Percentiles rank a stretch among this genome's conserved stretches.
phyloP scores from a whole-genome alignment of 2,329 filamentous ascomycete species.

The Ceratocystis variospora region DNA sequence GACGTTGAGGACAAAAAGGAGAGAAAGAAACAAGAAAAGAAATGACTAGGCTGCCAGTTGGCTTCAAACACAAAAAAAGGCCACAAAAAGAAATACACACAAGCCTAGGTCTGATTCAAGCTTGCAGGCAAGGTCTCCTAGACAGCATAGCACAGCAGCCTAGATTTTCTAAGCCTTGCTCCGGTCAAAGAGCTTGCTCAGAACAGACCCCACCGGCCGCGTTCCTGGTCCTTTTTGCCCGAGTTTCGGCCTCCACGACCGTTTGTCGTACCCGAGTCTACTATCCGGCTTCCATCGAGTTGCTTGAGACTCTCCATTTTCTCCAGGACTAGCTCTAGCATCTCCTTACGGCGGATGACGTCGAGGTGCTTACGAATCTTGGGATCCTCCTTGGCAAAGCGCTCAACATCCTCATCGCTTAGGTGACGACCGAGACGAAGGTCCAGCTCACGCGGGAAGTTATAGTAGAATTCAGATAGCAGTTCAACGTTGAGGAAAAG shows the following conservation, averaged over 20 bases:
- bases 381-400: slow-evolving; percentile 83
- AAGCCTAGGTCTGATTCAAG: background rate
- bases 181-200: slow-evolving; percentile 21
- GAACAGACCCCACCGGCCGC: slow-evolving; percentile 38
- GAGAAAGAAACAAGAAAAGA: background rate
- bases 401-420: slow-evolving; percentile 65
- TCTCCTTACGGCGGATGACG: slow-evolving; percentile 79
- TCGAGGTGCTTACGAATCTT: slow-evolving; percentile 82
- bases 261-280: background rate
- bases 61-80: background rate
- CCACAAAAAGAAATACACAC: background rate
- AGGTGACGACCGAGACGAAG: slow-evolving; percentile 70
- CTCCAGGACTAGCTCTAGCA: slow-evolving; percentile 80
- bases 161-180: background rate
- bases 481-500: slow-evolving; percentile 96
- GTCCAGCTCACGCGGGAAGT: slow-evolving; percentile 88
- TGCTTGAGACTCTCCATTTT: slow-evolving; percentile 90
- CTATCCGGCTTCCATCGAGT: slow-evolving; percentile 48
- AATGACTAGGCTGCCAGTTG: background rate
- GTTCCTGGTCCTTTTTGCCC: slow-evolving; percentile 27
- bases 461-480: slow-evolving; percentile 93
- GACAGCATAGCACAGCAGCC: background rate
- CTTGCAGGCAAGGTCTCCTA: background rate
- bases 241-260: slow-evolving; percentile 17
- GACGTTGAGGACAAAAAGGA: background rate